These are phyloP conservation scores for Middelhovenomyces tepae DNA, from an alignment of 805 yeast species.

Conservation along the genomic window DNA sequence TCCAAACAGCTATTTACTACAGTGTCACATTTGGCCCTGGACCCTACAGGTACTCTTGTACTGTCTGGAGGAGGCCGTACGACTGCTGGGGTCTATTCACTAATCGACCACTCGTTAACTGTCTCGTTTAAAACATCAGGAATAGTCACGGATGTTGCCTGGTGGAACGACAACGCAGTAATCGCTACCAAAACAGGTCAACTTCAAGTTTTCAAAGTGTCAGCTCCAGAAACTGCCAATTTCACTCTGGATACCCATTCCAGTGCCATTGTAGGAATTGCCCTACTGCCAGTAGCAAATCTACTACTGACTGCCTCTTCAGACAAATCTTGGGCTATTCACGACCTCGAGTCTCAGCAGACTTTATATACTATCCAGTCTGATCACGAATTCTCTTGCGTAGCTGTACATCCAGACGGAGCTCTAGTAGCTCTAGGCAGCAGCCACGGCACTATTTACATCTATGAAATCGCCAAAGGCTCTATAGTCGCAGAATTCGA, in stretches of 20 bases:
- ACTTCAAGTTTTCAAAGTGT: conserved; percentile 8
- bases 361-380: no score
- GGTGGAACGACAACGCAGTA: conserved; percentile 8
- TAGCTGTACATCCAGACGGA: conserved; percentile 42
- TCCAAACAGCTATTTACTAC: conserved; percentile 15
- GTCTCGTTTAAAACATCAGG: conserved; percentile 10
- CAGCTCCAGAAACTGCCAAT: no score
- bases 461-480: conserved; percentile 35
- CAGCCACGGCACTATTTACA: conserved; percentile 26
- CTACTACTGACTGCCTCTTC: conserved; percentile 10
- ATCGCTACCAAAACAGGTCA: conserved; percentile 15
- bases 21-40: conserved; percentile 9
- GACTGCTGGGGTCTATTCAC: conserved; percentile 13
- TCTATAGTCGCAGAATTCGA: conserved; percentile 29
- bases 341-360: conserved; percentile 9
- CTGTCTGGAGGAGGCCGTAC: conserved; percentile 18
- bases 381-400: conserved; percentile 9
- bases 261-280: no score
- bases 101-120: conserved; percentile 2
- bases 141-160: conserved; percentile 11
- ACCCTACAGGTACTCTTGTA: conserved; percentile 4
- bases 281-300: no score
- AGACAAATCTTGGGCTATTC: conserved; percentile 10
- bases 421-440: conserved; percentile 36
- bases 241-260: no score